Conservation (phyloP, 2,329 filamentous ascomycete species). For the Mycocentrospora acerina region DNA sequence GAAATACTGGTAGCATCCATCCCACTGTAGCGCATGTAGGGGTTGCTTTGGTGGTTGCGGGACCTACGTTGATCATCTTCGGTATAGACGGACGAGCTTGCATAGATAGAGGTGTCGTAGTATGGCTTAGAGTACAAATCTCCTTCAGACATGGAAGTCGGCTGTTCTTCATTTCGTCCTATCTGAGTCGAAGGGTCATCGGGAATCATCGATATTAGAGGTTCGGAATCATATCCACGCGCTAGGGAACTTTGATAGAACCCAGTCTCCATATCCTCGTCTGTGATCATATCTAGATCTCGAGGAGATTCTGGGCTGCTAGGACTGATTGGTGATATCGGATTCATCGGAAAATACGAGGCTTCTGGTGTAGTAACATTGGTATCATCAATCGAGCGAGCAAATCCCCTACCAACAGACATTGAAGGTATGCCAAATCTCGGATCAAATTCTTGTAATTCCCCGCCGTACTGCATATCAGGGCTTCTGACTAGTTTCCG, state of each 20-base stretch:
- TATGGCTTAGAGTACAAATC: constrained; percentile 18
- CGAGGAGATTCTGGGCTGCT: constrained; percentile 9
- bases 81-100: constrained; percentile 36
- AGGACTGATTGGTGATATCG: constrained; percentile 20
- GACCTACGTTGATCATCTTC: constrained; percentile 22
- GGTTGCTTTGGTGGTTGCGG: constrained; percentile 24
- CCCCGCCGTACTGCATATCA: constrained; percentile 16
- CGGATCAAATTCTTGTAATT: constrained; percentile 24
- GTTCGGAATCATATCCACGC: constrained; percentile 10
- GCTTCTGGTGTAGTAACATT: constrained; percentile 17
- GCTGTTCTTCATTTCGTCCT: constrained; percentile 13
- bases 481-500: constrained; percentile 23
- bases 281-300: constrained; percentile 6
- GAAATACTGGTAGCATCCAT: constrained; percentile 14
- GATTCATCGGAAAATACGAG: constrained; percentile 20
- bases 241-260: constrained; percentile 1
- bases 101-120: constrained; percentile 35
- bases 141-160: constrained; percentile 10
- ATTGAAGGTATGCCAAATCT: constrained; percentile 11
- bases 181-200: constrained; percentile 25
- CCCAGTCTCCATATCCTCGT: constrained; percentile 11
- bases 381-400: constrained; percentile 21
- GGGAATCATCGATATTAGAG: constrained; percentile 33
- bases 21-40: constrained; percentile 18
- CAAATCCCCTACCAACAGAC: constrained; percentile 17